Evolutionary conservation across 2,329 filamentous ascomycete genomes (phyloP).

Genomic region (Periconia macrospinosa): DNA sequence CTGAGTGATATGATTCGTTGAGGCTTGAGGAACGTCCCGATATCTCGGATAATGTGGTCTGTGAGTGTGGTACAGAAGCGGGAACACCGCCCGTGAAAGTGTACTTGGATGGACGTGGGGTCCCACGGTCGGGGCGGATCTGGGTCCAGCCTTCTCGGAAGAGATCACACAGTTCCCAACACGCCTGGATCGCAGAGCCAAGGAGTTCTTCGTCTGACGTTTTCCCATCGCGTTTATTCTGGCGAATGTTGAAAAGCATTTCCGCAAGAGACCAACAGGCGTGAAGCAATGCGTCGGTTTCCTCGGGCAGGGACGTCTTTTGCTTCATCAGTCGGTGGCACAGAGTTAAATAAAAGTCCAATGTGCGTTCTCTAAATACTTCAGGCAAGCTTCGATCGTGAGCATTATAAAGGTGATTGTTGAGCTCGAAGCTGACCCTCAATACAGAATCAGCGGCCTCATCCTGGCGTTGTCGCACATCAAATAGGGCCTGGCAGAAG

Average conservation of each 20-base stretch:
- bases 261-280: conserved; percentile 91
- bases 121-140: conserved; percentile 80
- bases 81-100: conserved; percentile 59
- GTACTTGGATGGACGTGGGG: conserved; percentile 78
- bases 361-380: conserved; percentile 81
- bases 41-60: conserved; percentile 36
- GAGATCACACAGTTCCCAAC: conserved; percentile 92
- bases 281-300: conserved; percentile 80
- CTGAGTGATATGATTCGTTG: conserved; percentile 50
- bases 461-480: conserved; percentile 76
- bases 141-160: conserved; percentile 93
- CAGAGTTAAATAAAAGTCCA: conserved; percentile 92
- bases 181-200: conserved; percentile 85
- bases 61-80: conserved; percentile 37
- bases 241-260: conserved; percentile 88
- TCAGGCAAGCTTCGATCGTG: conserved; percentile 84
- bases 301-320: conserved; percentile 72
- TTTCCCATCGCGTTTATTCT: conserved; percentile 75
- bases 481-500: conserved; percentile 90
- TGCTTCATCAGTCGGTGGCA: conserved; percentile 98
- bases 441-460: conserved; percentile 83
- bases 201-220: conserved; percentile 79
- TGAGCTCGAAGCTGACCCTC: conserved; percentile 90
- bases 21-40: conserved; percentile 47
- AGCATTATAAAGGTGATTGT: conserved; percentile 92